These are phyloP conservation scores for Pyrenophora seminiperda DNA, from an alignment of 2,329 filamentous ascomycete species.

Conservation along the genomic window DNA sequence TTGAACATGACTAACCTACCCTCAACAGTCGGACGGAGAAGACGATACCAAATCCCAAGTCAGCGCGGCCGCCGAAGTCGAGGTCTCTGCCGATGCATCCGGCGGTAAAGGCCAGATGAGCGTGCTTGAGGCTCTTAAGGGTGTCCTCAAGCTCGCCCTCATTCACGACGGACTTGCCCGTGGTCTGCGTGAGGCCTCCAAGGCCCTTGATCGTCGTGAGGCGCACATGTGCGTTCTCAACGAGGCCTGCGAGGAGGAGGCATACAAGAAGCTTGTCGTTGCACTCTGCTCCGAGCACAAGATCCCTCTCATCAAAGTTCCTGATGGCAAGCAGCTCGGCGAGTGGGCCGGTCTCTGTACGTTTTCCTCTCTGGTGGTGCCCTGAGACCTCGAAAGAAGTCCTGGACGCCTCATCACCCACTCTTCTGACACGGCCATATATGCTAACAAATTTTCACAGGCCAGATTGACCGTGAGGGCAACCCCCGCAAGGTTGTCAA, in stretches of 20 bases:
- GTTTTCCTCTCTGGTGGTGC: slow-evolving; percentile 53
- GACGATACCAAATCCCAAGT: slow-evolving; percentile 90
- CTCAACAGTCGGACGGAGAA: slow-evolving; percentile 97
- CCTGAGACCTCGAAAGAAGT: not conserved
- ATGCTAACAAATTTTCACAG: slow-evolving; percentile 54
- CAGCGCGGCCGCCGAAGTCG: slow-evolving; percentile 84
- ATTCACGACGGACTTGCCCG: slow-evolving; percentile 99
- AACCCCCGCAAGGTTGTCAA: slow-evolving; percentile 99
- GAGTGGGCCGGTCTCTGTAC: slow-evolving; percentile 99
- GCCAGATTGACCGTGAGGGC: slow-evolving; percentile 97
- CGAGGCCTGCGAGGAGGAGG: slow-evolving; percentile 99
- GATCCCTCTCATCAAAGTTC: slow-evolving; percentile 99
- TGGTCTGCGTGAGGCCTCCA: slow-evolving; percentile 96
- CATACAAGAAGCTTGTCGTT: slow-evolving; percentile 99
- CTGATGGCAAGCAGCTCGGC: slow-evolving; percentile 98
- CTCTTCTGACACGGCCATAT: not conserved
- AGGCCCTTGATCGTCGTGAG: slow-evolving; percentile 97
- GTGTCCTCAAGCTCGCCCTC: slow-evolving; percentile 95
- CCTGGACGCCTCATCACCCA: not conserved
- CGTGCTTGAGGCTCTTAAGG: slow-evolving; percentile 97
- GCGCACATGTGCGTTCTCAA: slow-evolving; percentile 99
- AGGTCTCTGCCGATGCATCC: slow-evolving; percentile 88
- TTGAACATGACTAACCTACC: slow-evolving; percentile 23
- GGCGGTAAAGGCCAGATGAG: slow-evolving; percentile 88
- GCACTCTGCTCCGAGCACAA: slow-evolving; percentile 99